Evolutionary conservation across 2,329 filamentous ascomycete genomes (phyloP).

Genomic region (Aspergillus sp.): DNA sequence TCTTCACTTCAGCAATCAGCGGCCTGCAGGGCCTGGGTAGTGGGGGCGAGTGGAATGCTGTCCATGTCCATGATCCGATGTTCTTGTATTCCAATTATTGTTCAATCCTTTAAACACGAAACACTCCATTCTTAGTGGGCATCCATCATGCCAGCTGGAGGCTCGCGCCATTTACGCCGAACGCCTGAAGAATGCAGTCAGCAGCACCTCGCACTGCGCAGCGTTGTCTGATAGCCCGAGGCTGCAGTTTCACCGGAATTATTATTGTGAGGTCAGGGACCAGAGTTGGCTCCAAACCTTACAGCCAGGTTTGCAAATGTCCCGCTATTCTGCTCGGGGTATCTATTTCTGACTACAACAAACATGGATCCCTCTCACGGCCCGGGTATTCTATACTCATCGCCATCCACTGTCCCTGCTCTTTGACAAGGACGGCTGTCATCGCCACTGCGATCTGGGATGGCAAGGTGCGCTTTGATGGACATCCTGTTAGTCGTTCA

Average conservation of each 20-base stretch:
- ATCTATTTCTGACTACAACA: not conserved
- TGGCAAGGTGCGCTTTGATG: not conserved
- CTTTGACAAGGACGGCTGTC: not conserved
- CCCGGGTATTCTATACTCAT: too few relatives aligned
- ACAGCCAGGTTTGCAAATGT: not conserved
- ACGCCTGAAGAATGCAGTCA: slow-evolving; percentile 1
- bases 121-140: not conserved
- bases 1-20: not conserved
- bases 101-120: not conserved
- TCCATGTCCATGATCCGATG: not conserved
- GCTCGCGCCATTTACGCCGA: slow-evolving; percentile 1
- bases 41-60: slow-evolving; percentile 8
- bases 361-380: not conserved
- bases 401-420: not conserved
- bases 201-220: not conserved
- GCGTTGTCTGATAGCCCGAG: not conserved
- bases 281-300: slow-evolving; percentile 1
- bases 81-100: not conserved
- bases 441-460: slow-evolving; percentile 1
- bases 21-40: not conserved
- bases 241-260: not conserved
- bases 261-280: slow-evolving; percentile 3
- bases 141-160: not conserved
- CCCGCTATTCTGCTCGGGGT: not conserved
- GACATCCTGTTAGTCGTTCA: not conserved